A percentile compares a stretch with the other conserved stretches of the same genome.
phyloP scores from a whole-genome alignment of 176 grass and related monocot genomes.

The Eragrostis nindensis region DNA sequence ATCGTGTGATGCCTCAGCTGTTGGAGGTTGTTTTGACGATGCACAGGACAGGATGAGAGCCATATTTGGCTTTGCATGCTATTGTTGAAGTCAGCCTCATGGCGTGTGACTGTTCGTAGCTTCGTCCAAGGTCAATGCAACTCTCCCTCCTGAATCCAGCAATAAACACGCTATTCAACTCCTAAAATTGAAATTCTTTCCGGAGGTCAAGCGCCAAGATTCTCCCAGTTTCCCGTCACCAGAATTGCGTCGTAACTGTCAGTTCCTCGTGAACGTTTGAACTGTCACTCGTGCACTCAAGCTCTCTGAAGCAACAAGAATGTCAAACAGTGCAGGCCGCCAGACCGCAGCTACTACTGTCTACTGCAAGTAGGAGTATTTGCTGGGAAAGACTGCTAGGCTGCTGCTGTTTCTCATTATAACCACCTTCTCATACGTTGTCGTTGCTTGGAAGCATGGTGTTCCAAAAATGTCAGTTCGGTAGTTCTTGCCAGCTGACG shows the following conservation, averaged over 20 bases:
- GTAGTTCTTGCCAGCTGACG: slow-evolving; percentile 38
- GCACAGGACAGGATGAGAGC: too few relatives aligned
- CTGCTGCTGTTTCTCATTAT: not conserved
- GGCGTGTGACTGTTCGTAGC: too few relatives aligned
- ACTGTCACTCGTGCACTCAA: not conserved
- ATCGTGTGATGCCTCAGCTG: too few relatives aligned
- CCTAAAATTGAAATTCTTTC: slow-evolving; percentile 16
- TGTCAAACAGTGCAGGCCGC: not conserved
- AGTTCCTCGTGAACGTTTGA: not conserved
- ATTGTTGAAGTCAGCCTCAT: too few relatives aligned
- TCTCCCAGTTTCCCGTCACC: not conserved
- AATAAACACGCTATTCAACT: slow-evolving; percentile 1
- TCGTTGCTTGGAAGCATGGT: slow-evolving; percentile 49
- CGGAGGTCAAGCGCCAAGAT: not conserved
- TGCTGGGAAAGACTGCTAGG: slow-evolving; percentile 23
- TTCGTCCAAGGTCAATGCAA: too few relatives aligned
- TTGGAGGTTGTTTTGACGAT: too few relatives aligned
- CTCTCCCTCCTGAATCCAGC: slow-evolving; percentile 6
- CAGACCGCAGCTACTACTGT: too few relatives aligned
- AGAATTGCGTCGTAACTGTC: not conserved
- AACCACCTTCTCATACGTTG: not conserved
- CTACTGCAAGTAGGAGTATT: too few relatives aligned
- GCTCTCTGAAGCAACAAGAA: not conserved
- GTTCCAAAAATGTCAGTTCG: not conserved
- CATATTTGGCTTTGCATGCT: too few relatives aligned